Conservation (phyloP, 2,329 filamentous ascomycete genomes). For the Pseudocercospora ulei region DNA sequence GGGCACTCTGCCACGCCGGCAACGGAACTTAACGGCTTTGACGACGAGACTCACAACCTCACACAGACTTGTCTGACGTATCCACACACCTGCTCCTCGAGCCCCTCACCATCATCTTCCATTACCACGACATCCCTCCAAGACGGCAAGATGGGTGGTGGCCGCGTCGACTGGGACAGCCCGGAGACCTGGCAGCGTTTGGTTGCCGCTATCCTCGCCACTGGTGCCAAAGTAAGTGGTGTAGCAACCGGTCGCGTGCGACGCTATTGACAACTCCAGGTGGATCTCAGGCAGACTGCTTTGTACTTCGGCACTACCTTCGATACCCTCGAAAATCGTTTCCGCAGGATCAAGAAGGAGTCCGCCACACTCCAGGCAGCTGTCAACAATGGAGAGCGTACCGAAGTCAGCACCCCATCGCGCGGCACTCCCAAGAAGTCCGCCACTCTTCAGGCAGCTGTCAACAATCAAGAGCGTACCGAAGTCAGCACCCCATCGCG, state of each 20-base stretch:
- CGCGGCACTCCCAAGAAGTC: conserved; percentile 31
- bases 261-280: conserved; percentile 29
- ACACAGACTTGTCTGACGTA: conserved; percentile 1
- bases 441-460: conserved; percentile 26
- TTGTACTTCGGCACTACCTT: conserved; percentile 42
- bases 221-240: conserved; percentile 30
- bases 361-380: conserved; percentile 32
- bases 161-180: conserved; percentile 34
- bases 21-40: conserved; percentile 4
- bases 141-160: conserved; percentile 16
- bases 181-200: conserved; percentile 35
- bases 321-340: conserved; percentile 41
- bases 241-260: background rate
- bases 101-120: background rate
- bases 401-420: conserved; percentile 14
- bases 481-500: conserved; percentile 14
- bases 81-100: background rate
- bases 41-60: conserved; percentile 3
- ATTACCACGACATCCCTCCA: conserved; percentile 1
- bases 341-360: conserved; percentile 40
- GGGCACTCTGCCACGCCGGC: too few relatives aligned
- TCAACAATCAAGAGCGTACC: conserved; percentile 22
- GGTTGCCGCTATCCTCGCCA: conserved; percentile 37
- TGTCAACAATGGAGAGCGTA: conserved; percentile 22
- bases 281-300: conserved; percentile 41